phyloP scores from a whole-genome alignment of 148 eudicot species.

The Rhododendron mucronatum region DNA sequence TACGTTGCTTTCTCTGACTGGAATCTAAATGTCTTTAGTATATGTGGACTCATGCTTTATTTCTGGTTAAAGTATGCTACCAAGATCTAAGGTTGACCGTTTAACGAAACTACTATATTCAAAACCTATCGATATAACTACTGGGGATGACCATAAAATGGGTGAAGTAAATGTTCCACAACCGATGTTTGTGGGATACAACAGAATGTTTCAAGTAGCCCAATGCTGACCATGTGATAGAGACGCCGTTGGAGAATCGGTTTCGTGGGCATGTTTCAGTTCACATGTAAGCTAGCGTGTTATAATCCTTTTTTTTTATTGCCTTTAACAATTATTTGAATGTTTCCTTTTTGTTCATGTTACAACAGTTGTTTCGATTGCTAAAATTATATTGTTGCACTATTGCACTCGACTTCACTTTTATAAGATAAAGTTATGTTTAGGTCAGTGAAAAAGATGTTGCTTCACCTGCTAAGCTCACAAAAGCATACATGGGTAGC shows the following conservation, averaged over 20 bases:
- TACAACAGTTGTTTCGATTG: background rate
- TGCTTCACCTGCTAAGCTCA: conserved; percentile 88
- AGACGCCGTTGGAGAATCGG: conserved; percentile 20
- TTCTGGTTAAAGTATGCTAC: conserved; percentile 7
- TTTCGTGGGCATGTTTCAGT: conserved; percentile 21
- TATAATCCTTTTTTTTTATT: background rate
- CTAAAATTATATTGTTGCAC: background rate
- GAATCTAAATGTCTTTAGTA: background rate
- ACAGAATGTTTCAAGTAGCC: conserved; percentile 11
- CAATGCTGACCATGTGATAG: conserved; percentile 18
- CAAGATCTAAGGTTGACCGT: conserved; percentile 68
- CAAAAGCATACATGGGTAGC: conserved; percentile 91
- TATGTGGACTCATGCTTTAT: background rate
- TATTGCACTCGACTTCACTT: conserved; percentile 4
- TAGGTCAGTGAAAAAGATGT: conserved; percentile 57
- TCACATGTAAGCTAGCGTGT: conserved; percentile 43
- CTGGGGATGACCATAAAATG: conserved; percentile 22
- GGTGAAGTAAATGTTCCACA: conserved; percentile 26
- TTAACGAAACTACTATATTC: conserved; percentile 54
- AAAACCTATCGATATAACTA: conserved; percentile 37
- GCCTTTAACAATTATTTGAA: background rate
- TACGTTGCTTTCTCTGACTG: background rate
- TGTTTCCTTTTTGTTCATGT: background rate
- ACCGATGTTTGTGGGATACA: conserved; percentile 23
- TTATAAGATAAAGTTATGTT: background rate